Conservation (phyloP, 768 basidiomycete genomes). For the Lactarius trivialis region DNA sequence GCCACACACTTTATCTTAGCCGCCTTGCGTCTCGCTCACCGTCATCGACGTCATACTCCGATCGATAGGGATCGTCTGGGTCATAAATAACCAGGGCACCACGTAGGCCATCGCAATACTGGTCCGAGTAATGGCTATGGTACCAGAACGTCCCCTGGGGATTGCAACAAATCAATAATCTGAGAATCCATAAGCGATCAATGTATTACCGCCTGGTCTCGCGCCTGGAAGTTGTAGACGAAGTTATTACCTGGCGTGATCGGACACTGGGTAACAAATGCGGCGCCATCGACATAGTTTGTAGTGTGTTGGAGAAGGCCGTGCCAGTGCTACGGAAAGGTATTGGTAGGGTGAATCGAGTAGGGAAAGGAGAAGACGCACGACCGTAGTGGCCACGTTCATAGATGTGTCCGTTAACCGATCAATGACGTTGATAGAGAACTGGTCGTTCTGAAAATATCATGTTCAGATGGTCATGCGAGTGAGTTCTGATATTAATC, state of each 20-base stretch:
- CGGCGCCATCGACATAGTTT: constrained; percentile 21
- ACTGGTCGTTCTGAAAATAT: constrained; percentile 30
- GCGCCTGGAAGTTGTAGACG: constrained; percentile 33
- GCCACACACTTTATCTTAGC: not conserved
- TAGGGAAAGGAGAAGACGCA: constrained; percentile 32
- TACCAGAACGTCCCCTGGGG: constrained; percentile 31
- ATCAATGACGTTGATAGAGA: constrained; percentile 42
- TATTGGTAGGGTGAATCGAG: no score
- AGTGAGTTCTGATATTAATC: not conserved
- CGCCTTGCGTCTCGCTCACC: constrained; percentile 17
- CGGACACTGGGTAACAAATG: constrained; percentile 37
- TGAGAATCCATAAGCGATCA: not conserved
- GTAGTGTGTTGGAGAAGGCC: constrained; percentile 23
- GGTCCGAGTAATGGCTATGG: constrained; percentile 34
- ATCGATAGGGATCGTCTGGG: constrained; percentile 25
- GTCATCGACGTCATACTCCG: constrained; percentile 28
- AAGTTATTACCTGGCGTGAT: constrained; percentile 35
- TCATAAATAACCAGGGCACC: constrained; percentile 29
- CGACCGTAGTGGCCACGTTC: constrained; percentile 45
- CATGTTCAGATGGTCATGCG: constrained; percentile 25
- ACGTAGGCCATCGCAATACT: constrained; percentile 36
- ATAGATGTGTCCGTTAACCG: constrained; percentile 40
- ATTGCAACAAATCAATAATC: not conserved
- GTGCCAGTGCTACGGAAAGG: constrained; percentile 21
- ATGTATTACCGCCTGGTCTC: constrained; percentile 29